These are phyloP conservation scores for Hemisphaericaspora xylanilytica DNA, from an alignment of 1,139 yeast genomes.

Conservation along the genomic window DNA sequence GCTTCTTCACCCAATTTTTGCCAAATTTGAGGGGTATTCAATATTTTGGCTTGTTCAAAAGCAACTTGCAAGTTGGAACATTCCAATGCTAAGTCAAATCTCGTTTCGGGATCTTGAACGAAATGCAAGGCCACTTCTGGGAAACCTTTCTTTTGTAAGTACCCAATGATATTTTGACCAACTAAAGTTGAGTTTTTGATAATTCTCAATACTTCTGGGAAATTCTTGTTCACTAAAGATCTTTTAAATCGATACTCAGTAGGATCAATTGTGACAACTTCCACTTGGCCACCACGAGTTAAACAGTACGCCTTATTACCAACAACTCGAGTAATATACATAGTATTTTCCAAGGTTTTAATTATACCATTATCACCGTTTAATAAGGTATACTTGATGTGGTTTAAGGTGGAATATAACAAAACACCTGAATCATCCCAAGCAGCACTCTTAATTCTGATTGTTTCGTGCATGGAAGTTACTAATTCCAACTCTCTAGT, in stretches of 20 bases:
- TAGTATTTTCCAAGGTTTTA: slow-evolving; percentile 87
- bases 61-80: slow-evolving; percentile 89
- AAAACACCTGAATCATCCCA: slow-evolving; percentile 96
- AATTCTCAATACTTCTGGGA: slow-evolving; percentile 86
- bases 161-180: slow-evolving; percentile 95
- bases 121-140: slow-evolving; percentile 94
- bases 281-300: slow-evolving; percentile 83
- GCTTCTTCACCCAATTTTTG: slow-evolving; percentile 84
- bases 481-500: slow-evolving; percentile 74
- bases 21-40: slow-evolving; percentile 67
- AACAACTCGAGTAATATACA: slow-evolving; percentile 72
- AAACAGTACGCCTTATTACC: slow-evolving; percentile 76
- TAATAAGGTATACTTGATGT: slow-evolving; percentile 86
- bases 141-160: slow-evolving; percentile 90
- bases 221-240: slow-evolving; percentile 86
- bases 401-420: slow-evolving; percentile 91
- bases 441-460: slow-evolving; percentile 93
- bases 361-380: slow-evolving; percentile 96
- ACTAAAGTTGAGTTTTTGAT: slow-evolving; percentile 88
- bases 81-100: slow-evolving; percentile 93
- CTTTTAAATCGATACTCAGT: slow-evolving; percentile 96
- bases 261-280: slow-evolving; percentile 79
- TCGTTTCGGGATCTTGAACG: slow-evolving; percentile 93
- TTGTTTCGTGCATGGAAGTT: slow-evolving; percentile 92
- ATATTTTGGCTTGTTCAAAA: slow-evolving; percentile 78